Base-by-base conservation (phyloP, 2,329 filamentous ascomycete genomes). In the Clonostachys rosea region DNA sequence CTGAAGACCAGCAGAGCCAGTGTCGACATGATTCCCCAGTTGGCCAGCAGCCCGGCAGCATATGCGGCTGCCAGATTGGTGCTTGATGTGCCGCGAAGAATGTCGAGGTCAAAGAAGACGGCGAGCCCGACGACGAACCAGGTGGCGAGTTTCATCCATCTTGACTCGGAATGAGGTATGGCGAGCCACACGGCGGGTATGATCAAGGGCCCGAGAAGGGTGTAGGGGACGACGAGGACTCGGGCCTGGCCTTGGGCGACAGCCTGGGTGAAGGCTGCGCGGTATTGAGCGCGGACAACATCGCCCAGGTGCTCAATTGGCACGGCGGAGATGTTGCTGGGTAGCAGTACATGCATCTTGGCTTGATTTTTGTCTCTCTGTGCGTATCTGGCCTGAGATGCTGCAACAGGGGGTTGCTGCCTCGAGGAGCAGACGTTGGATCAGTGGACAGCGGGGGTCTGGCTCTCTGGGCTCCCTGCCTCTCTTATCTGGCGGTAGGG, bases 171-270 rank as follows among this genome's bases (percentile, higher is more conserved):
- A 54, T 84, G 79, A 2, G 79, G 78, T 49, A 84, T 67, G 43
- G 73, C 63, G 13, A 85, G 69, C 60, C 81, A 86, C 5, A 79
- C 51, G 1, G 73, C 59, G 0, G 78, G 76, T 3, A 85, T 47
- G 40, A 80, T 43, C 41, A 76, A 65, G 30, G 69, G 57, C 5
- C 70, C 73, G 18, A 79, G 49, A 7, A 82, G 49, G 47, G 70
- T 65, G 48, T 77, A 74, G 0, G 79, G 80, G 8, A 84, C 37
- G 16, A 84, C 55, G 16, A 83, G 65, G 3, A 77, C 79, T 40
- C 63, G 64, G 34, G 67, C 58, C 7, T 53, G 59, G 41, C 74
- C 74, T 5, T 69, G 62, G 44, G 63, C 59, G 34, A 68, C 52
- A 40, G 59, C 61, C 3, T 56, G 54, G 41, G 55, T 51, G 56